Evolutionary conservation across 2,329 filamentous ascomycete genomes (phyloP).

Genomic region (Colletotrichum acutatum): DNA sequence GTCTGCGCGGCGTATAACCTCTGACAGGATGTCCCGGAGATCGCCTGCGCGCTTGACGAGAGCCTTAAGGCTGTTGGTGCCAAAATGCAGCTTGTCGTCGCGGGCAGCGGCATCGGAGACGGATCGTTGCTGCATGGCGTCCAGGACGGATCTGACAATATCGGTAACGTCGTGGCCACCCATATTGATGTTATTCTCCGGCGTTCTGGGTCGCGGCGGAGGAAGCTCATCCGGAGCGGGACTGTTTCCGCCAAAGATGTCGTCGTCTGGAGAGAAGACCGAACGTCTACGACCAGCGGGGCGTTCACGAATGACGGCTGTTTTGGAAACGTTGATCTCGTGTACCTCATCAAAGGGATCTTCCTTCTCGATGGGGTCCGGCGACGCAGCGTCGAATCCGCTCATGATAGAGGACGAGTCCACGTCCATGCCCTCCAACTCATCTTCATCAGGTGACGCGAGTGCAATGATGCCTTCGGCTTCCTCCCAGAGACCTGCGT

Average conservation of each 20-base stretch:
- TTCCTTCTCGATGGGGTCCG: constrained; percentile 51
- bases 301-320: constrained; percentile 65
- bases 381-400: constrained; percentile 57
- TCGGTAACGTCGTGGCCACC: constrained; percentile 54
- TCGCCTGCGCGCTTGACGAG: constrained; percentile 72
- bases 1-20: constrained; percentile 69
- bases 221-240: constrained; percentile 52
- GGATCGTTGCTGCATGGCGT: constrained; percentile 69
- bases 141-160: constrained; percentile 71
- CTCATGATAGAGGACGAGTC: constrained; percentile 53
- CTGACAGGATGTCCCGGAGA: constrained; percentile 68
- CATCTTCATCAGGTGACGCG: constrained; percentile 76
- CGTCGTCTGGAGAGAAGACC: constrained; percentile 73
- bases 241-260: constrained; percentile 70
- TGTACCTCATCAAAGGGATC: constrained; percentile 52
- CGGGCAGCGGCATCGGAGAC: constrained; percentile 53
- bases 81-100: constrained; percentile 71
- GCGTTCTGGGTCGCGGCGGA: constrained; percentile 54
- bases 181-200: constrained; percentile 48
- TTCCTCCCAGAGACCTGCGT: constrained; percentile 77
- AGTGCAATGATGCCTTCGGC: constrained; percentile 89
- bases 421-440: constrained; percentile 51
- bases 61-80: constrained; percentile 75
- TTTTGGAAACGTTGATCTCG: constrained; percentile 58
- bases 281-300: constrained; percentile 65